Evolutionary conservation across 192 early-diverging fungal genomes (phyloP).

Genomic region (Backusella luteola): DNA sequence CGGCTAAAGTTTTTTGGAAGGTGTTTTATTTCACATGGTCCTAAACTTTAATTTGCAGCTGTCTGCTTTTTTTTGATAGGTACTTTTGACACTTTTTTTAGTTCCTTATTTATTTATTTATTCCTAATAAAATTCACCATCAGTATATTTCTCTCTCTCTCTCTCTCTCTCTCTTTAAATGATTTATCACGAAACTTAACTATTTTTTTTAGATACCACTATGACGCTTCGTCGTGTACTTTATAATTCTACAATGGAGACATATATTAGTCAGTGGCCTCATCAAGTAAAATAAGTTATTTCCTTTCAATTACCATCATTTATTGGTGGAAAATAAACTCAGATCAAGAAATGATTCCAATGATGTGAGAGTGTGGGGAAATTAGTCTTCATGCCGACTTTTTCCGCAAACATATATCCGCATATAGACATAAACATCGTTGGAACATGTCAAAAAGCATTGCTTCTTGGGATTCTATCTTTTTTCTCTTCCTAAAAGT

Average conservation of each 20-base stretch:
- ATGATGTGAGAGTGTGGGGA: background rate
- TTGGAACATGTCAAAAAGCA: background rate
- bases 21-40: background rate
- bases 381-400: background rate
- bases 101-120: background rate
- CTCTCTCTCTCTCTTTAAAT: background rate
- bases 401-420: background rate
- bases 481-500: background rate
- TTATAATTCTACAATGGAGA: background rate
- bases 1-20: background rate
- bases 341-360: background rate
- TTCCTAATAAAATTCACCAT: background rate
- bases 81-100: background rate
- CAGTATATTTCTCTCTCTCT: background rate
- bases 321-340: background rate
- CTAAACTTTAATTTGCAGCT: slow-evolving; percentile 3
- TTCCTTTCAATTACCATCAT: background rate
- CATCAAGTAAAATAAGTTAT: background rate
- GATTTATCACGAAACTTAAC: background rate
- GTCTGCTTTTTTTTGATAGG: background rate
- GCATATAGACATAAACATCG: background rate
- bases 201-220: background rate
- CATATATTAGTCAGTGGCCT: background rate
- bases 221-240: background rate
- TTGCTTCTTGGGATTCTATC: background rate